Base-by-base conservation (phyloP, 441 rosid genomes). In the Bruguiera hainesii region DNA sequence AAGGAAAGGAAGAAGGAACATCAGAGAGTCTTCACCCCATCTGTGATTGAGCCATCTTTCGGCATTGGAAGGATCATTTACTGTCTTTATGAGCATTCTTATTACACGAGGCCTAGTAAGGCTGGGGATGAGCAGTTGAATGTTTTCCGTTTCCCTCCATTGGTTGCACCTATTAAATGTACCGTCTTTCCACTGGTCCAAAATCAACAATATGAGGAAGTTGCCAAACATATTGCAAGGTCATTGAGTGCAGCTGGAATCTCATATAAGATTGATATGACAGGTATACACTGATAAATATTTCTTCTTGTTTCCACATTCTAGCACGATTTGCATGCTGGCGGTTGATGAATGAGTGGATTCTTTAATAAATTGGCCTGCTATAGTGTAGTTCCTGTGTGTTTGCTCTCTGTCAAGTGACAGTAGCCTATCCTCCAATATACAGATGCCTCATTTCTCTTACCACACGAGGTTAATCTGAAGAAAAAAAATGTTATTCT, bases 1-100 rank as follows among this genome's bases (percentile, higher is more conserved):
- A 88, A 83, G 83, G 84, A 86, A 84, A 86, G 79, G 72, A 84
- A 76, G 84, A 83, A 83, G 65, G 91, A 84, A 71, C 84, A 84
- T 67, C 89, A 86, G 76, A 79, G 94, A 64, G 85, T 80, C 56
- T 88, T 88, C 68, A 86, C 89, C 6, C 89, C 94, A 21, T 84
- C 88, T 5, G 87, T 86, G 62, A 79, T 86, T 21, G 88, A 86
- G 64, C 88, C 88, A 19, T 82, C 85, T 16, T 81, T 84, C 25
- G 88, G 85, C 25, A 80, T 82, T 64, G 88, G 86, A 11, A 75
- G 85, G 30, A 86, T 80, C 23, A 84, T 82, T 65, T 82, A 84
- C 65, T 84, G 88, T 64, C 86, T 83, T n/a, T 77, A 59, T 42
- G 90, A 82, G 73, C 90, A 86, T 67, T 82, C 82, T 48, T 84